Conservation (phyloP, 768 basidiomycete species). For the Leccinum uliginosum region DNA sequence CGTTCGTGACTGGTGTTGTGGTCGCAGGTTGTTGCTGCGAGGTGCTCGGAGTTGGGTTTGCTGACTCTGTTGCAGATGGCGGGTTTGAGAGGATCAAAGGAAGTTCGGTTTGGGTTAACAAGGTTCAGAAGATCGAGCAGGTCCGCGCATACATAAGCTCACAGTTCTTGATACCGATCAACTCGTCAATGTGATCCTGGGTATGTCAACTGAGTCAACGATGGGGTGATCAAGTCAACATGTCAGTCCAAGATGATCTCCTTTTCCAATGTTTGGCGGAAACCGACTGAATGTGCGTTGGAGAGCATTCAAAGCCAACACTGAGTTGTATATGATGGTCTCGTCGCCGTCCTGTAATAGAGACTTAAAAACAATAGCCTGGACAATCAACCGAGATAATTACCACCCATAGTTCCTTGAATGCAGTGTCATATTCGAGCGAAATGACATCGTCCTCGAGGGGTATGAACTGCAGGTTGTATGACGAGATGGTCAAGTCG, state of each 20-base stretch:
- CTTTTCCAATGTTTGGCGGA: conserved; percentile 91
- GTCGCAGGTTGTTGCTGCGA: conserved; percentile 41
- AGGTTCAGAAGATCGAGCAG: background rate
- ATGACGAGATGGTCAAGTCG: conserved; percentile 82
- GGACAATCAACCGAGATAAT: conserved; percentile 1
- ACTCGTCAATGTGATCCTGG: conserved; percentile 91
- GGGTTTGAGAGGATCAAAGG: conserved; percentile 65
- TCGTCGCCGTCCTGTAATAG: conserved; percentile 81
- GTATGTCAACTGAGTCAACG: conserved; percentile 96
- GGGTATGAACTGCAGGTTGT: conserved; percentile 92
- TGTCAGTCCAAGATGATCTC: conserved; percentile 89
- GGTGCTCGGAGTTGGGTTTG: conserved; percentile 30
- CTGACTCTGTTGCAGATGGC: conserved; percentile 41
- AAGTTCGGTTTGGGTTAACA: conserved; percentile 72
- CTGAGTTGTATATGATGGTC: no score
- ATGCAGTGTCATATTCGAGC: conserved; percentile 78
- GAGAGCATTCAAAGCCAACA: conserved; percentile 78
- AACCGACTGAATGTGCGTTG: conserved; percentile 86
- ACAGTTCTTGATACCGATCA: conserved; percentile 89
- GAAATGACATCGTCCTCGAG: conserved; percentile 91
- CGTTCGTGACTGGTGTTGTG: conserved; percentile 55
- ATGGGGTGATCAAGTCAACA: conserved; percentile 92
- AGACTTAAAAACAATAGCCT: background rate
- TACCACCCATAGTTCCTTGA: conserved; percentile 90
- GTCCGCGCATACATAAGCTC: conserved; percentile 25